Evolutionary conservation across 2,329 filamentous ascomycete genomes (phyloP), one percentile per base, ranked within the genome.

Genomic region (Coleophoma cylindrospora): DNA sequence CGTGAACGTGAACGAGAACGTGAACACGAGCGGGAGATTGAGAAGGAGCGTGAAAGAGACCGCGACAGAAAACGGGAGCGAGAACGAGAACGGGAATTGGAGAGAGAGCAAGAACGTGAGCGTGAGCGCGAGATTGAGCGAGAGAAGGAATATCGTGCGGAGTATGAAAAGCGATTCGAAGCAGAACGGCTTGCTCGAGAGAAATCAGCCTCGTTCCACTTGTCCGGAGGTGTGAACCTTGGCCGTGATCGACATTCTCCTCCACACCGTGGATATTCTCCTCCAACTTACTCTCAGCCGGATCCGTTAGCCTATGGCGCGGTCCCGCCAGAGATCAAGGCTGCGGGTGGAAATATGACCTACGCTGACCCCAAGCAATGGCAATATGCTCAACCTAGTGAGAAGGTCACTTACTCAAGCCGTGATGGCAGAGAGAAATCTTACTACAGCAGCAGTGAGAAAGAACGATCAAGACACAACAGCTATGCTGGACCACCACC

Each of bases 311-410:
- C 19, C n/a, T 44, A 44, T 44, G 41, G 19, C n/a, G 41, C 19
- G 4, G 14, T 21, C 4, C 38, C 38, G 14, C 41, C 41, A 10
- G 41, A 44, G 9, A 7, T 27, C 11, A 27, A 17, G 40, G 19
- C 19, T 6, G 19, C 41, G 17, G 38, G 14, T 19, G 17, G 38
- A 10, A 27, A 27, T 27, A 27, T 27, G 27, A 43, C 48, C 62
- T 67, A 68, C 46, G 61, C 62, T 1, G 61, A 68, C 19, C 58
- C 64, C 1, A 55, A 58, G 43, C 54, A 61, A 40, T 64, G 65
- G 61, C 68, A 74, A 43, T 70, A 74, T 48, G 67, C 66, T 36
- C 64, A 64, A 44, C 55, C 66, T 1, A 65, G 66, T 45, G 65
- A 68, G 40, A 66, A 61, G 21, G 54, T 63, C 27, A 58, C 60